Conservation (phyloP, 2,329 filamentous ascomycete genomes). For the Exophiala bonariae region DNA sequence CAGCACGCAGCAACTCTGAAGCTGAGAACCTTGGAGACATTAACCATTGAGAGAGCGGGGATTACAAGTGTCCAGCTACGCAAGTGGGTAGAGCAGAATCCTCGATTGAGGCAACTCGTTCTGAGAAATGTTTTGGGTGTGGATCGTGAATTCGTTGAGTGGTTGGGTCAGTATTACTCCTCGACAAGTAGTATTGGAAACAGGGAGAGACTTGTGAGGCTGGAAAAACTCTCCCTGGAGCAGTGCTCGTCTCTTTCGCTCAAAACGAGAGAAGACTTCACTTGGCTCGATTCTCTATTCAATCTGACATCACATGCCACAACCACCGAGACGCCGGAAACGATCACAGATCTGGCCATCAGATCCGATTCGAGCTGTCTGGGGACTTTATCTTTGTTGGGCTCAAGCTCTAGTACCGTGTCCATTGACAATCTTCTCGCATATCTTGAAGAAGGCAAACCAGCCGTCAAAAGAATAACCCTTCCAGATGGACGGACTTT, state of each 20-base stretch:
- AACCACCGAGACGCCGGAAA: too few relatives aligned
- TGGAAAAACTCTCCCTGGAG: constrained; percentile 13
- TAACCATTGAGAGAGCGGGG: constrained; percentile 35
- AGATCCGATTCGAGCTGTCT: too few relatives aligned
- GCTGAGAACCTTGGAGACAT: constrained; percentile 30
- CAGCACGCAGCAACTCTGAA: constrained; percentile 22
- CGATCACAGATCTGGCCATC: too few relatives aligned
- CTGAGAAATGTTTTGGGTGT: constrained; percentile 36
- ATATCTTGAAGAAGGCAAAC: constrained; percentile 14
- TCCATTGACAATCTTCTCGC: constrained; percentile 2
- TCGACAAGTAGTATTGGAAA: background rate
- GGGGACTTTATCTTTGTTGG: constrained; percentile 7
- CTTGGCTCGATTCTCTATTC: constrained; percentile 18
- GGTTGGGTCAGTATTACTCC: constrained; percentile 31
- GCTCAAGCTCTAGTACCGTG: constrained; percentile 1
- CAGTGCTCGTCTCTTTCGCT: constrained; percentile 9
- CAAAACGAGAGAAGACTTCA: constrained; percentile 3
- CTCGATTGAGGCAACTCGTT: constrained; percentile 30
- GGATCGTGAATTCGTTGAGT: constrained; percentile 36
- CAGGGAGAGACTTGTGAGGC: background rate
- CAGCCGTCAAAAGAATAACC: constrained; percentile 9
- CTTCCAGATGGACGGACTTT: constrained; percentile 13
- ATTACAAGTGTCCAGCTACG: constrained; percentile 37
- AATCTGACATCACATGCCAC: background rate
- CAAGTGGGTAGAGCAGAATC: constrained; percentile 35